phyloP scores from a whole-genome alignment of 208 protist species.

The Acanthamoeba culbertsoni region DNA sequence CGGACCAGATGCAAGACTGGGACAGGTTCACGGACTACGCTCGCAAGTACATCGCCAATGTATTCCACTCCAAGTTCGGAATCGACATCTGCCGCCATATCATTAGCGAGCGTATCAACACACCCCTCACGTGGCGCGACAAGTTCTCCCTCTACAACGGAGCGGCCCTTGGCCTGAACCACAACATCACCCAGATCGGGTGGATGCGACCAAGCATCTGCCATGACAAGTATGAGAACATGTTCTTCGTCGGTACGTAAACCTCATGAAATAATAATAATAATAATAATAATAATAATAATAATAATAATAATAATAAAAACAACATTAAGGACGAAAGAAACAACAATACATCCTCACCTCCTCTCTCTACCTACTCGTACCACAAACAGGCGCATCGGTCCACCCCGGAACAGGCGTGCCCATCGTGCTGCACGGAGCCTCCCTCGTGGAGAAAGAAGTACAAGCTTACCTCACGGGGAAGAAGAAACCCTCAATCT shows the following conservation, averaged over 20 bases:
- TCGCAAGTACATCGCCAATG: constrained; percentile 15
- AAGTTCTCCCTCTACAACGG: constrained; percentile 50
- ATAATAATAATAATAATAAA: too few species aligned
- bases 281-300: too few species aligned
- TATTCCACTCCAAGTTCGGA: background rate
- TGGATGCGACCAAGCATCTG: constrained; percentile 5
- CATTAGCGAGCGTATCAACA: constrained; percentile 33
- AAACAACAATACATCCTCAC: too few species aligned
- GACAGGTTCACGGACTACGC: background rate
- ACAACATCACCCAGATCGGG: constrained; percentile 50
- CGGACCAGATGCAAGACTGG: background rate
- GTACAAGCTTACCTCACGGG: background rate
- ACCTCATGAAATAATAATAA: too few species aligned
- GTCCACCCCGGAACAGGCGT: constrained; percentile 30
- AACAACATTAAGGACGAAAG: too few species aligned
- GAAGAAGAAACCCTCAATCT: background rate
- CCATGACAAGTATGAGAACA: background rate
- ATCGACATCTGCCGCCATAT: constrained; percentile 30
- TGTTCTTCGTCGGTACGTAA: constrained; percentile 8
- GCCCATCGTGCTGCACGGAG: constrained; percentile 45
- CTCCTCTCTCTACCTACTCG: background rate
- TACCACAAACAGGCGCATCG: background rate
- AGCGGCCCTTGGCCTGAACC: constrained; percentile 14
- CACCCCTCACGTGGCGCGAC: constrained; percentile 32
- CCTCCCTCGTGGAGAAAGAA: constrained; percentile 7